These are phyloP conservation scores for Trichoderma sp. DNA, from an alignment of 2,329 filamentous ascomycete genomes.

Conservation along the genomic window DNA sequence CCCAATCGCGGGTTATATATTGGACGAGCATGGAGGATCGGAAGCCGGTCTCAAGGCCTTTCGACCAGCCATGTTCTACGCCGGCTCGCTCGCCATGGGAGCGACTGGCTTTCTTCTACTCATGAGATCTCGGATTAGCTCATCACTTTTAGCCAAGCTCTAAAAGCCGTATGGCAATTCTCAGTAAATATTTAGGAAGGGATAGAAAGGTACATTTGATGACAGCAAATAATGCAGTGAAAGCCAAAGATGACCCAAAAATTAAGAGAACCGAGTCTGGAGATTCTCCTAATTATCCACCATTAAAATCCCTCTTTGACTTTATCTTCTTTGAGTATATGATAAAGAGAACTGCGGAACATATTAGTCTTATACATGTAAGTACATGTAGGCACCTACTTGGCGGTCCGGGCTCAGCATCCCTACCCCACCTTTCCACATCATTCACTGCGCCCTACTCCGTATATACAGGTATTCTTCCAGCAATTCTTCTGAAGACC, in stretches of 20 bases:
- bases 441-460: too few relatives aligned
- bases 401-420: too few relatives aligned
- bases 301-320: too few relatives aligned
- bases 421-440: too few relatives aligned
- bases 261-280: neutral
- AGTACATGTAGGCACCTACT: too few relatives aligned
- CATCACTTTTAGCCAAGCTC: neutral
- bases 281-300: too few relatives aligned
- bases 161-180: accelerated
- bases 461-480: too few relatives aligned
- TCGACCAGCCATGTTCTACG: neutral
- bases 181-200: neutral
- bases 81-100: neutral
- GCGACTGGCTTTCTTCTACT: neutral
- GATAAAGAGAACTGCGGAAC: too few relatives aligned
- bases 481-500: too few relatives aligned
- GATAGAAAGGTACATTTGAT: neutral
- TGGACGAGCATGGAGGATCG: neutral
- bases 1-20: neutral
- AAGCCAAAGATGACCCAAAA: neutral
- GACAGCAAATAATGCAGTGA: neutral
- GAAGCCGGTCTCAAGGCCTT: neutral
- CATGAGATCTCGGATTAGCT: neutral
- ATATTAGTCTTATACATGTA: too few relatives aligned
- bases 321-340: too few relatives aligned